Evolutionary conservation across 345 rosid genomes (phyloP).

Genomic region (Euclidium syriacum): DNA sequence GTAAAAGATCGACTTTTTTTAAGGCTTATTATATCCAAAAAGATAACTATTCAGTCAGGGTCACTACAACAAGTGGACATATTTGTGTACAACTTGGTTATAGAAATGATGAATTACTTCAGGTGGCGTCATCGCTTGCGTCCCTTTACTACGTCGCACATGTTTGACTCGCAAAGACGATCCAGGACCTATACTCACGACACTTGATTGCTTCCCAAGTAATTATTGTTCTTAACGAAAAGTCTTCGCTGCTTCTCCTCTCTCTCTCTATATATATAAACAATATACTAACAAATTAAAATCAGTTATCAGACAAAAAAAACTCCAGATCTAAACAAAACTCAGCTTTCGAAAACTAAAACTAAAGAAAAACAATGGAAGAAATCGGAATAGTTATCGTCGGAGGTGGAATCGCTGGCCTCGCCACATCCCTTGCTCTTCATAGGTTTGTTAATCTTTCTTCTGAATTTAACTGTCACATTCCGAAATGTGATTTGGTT

Average conservation of each 20-base stretch:
- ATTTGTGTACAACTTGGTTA: no score
- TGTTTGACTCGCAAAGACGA: conserved; percentile 17
- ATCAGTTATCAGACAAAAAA: not conserved
- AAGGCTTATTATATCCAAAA: no score
- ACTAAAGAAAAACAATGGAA: conserved; percentile 15
- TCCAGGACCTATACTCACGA: not conserved
- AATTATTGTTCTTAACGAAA: conserved; percentile 11
- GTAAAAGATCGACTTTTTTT: no score
- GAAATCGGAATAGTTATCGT: conserved; percentile 38
- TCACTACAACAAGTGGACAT: no score
- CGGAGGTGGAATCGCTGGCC: conserved; percentile 63
- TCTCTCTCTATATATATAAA: not conserved
- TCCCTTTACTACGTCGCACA: conserved; percentile 6
- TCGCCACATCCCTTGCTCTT: conserved; percentile 57
- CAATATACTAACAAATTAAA: not conserved
- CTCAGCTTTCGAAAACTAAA: not conserved
- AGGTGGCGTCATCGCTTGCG: conserved; percentile 22
- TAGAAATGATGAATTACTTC: no score
- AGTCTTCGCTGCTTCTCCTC: conserved; percentile 6
- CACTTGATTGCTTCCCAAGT: conserved; percentile 23
- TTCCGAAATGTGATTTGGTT: not conserved
- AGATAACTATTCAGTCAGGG: no score
- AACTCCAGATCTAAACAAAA: not conserved
- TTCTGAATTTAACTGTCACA: not conserved
- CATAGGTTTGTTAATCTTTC: conserved; percentile 28